Conservation (phyloP, 2,329 filamentous ascomycete genomes). For the Curvularia sp. region DNA sequence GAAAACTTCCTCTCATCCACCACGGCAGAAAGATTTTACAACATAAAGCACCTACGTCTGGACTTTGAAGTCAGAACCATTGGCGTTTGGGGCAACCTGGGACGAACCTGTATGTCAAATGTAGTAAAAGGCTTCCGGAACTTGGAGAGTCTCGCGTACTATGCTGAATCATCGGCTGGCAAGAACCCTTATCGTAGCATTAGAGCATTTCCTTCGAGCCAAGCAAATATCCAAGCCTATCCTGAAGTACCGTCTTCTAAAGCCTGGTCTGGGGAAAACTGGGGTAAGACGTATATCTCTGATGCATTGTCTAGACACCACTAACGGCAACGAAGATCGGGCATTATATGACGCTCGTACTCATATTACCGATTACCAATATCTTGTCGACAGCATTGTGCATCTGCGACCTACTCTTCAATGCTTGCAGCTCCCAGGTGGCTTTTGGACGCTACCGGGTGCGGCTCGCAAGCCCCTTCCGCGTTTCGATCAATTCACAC, state of each 20-base stretch:
- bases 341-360: constrained; percentile 25
- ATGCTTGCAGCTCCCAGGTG: constrained; percentile 19
- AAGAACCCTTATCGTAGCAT: constrained; percentile 26
- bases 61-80: constrained; percentile 23
- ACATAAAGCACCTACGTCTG: constrained; percentile 21
- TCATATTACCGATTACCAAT: constrained; percentile 26
- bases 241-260: neutral
- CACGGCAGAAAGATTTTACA: neutral
- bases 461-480: constrained; percentile 25
- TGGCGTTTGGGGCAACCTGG: constrained; percentile 13
- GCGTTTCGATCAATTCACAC: constrained; percentile 16
- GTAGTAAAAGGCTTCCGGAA: constrained; percentile 10
- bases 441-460: constrained; percentile 28
- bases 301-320: no score
- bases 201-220: constrained; percentile 22
- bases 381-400: constrained; percentile 14
- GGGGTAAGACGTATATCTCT: neutral
- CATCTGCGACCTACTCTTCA: constrained; percentile 17
- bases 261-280: neutral
- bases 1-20: neutral
- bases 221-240: constrained; percentile 25
- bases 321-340: constrained; percentile 12
- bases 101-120: constrained; percentile 12
- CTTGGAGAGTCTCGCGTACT: constrained; percentile 16
- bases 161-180: constrained; percentile 18